Evolutionary conservation across 495 filamentous ascomycete species (phyloP), one percentile per base, ranked within the genome.

Genomic region (Neurospora tetrasperma): DNA sequence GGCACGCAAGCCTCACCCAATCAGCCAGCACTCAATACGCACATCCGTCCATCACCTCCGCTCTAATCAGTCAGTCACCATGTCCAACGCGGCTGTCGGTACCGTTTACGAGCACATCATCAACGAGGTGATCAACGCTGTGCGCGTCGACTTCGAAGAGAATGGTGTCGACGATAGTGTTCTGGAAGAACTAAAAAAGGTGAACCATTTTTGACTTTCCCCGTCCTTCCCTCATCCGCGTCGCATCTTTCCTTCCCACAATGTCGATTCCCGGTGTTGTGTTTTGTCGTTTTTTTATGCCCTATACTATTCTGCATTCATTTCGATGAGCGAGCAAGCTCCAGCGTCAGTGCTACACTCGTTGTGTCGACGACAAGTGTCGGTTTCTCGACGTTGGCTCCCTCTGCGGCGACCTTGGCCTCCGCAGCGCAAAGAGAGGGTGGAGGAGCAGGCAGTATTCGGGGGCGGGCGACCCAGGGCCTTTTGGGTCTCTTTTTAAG

Each of bases 71-170:
- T 18, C 70, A 70, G 68, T 73, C 81, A 82, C 42, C 40, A 89
- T 89, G 87, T 89, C 87, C 71, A 89, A 89, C 80, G 73, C 77
- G 5, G 77, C 82, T 43, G 86, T 89, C 72, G 96, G 96, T 78
- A 78, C 81, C 73, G 90, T 98, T 74, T 99, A 97, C 85, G 85
- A 90, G 80, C 87, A 90, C 80, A 92, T 98, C 85, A 98, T 99
- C 83, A 85, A 92, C 73, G 94, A 96, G 81, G 94, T 98, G 73
- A 90, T 97, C 79, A 89, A 92, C 73, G 88, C 88, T 71, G 97
- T 94, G 78, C 88, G 93, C 81, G 90, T 95, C 78, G 94, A 97
- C 81, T 98, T 99, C 82, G 96, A 99, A 82, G 96, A 98, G 81
- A 92, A 90, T 77, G 96, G 96, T 75, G 92, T 98, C 73, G 93